phyloP scores from a whole-genome alignment of 1,284 basidiomycete genomes.

The Kwoniella shivajii region DNA sequence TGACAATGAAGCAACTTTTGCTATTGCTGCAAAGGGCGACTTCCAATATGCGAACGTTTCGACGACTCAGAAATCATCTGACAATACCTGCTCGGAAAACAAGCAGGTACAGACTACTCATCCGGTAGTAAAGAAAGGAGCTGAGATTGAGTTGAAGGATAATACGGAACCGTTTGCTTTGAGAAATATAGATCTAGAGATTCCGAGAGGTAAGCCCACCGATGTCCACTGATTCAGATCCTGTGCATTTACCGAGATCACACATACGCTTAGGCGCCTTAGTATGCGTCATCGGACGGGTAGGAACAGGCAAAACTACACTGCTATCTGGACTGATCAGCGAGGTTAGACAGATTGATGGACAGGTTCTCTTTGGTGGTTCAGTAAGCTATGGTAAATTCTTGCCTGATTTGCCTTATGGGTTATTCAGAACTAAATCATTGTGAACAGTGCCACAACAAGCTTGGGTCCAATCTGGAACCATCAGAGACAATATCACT shows the following conservation, averaged over 20 bases:
- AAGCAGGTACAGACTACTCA: too few relatives aligned
- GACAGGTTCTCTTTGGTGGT: conserved; percentile 65
- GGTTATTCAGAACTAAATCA: too few relatives aligned
- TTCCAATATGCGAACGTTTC: conserved; percentile 66
- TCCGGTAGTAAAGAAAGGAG: neutral
- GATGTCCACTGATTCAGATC: neutral
- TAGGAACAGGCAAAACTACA: conserved; percentile 55
- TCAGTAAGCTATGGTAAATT: conserved; percentile 63
- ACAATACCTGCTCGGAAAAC: too few relatives aligned
- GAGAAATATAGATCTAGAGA: conserved; percentile 4
- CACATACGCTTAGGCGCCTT: conserved; percentile 23
- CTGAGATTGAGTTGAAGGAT: too few relatives aligned
- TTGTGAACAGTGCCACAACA: conserved; percentile 31
- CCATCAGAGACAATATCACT: conserved; percentile 59
- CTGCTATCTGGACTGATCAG: conserved; percentile 69
- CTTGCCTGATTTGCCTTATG: too few relatives aligned
- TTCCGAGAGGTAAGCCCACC: conserved; percentile 11
- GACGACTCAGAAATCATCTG: too few relatives aligned
- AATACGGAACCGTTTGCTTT: conserved; percentile 12
- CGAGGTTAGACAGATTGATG: conserved; percentile 70
- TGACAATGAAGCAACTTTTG: conserved; percentile 56
- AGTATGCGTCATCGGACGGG: conserved; percentile 42
- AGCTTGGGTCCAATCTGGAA: conserved; percentile 72
- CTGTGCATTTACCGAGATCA: neutral
- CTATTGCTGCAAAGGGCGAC: conserved; percentile 64